Base-by-base conservation (phyloP, 75 land plant genomes). In the Pinus tabuliformis region DNA sequence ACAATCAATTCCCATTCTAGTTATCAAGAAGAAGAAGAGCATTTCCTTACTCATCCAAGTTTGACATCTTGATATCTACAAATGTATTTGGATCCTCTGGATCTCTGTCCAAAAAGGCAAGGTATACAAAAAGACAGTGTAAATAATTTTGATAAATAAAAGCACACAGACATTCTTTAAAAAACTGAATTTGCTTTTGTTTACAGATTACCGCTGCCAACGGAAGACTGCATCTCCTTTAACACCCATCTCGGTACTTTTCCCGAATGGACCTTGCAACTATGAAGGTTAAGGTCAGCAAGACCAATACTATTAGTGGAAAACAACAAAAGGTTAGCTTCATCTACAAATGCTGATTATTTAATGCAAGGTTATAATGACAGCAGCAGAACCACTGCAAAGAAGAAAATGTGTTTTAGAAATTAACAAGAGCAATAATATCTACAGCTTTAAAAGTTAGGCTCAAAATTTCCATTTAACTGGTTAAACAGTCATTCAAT, bases 211-310 rank as follows among this genome's bases (percentile, higher is more conserved):
- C 97, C 88, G 83, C 80, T 94, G 97, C 95, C 92, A 92, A 56
- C 97, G 92, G 80, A 94, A 94, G 21, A 83, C 56, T 22, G 92
- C 97, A 77, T 92, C 91, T 68, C 95, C 95, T 5, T 78, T 76
- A 45, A 86, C 62, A 21, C 82, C 80, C 60, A 80, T 84, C 62
- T 75, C 87, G 22, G 87, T 72, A 33, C 81, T 84, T 74, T 75
- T 72, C 65, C 90, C 81, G 72, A 87, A 76, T n/a, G 91, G 87
- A 62, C 85, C 88, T 70, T 83, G 83, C 70, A 91, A 82, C 96
- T 93, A 57, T 72, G 42, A n/a, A 71, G 45, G 78, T 73, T 75
- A 82, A 88, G 52, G 71, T 21, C 45, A 66, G 3, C 20, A 33
- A 37, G 3, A 66, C 21, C 45, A 66, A 66, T 37, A 66, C 8